Conservation (phyloP, 73 alveolate genomes). For the Uronychia binucleata region DNA sequence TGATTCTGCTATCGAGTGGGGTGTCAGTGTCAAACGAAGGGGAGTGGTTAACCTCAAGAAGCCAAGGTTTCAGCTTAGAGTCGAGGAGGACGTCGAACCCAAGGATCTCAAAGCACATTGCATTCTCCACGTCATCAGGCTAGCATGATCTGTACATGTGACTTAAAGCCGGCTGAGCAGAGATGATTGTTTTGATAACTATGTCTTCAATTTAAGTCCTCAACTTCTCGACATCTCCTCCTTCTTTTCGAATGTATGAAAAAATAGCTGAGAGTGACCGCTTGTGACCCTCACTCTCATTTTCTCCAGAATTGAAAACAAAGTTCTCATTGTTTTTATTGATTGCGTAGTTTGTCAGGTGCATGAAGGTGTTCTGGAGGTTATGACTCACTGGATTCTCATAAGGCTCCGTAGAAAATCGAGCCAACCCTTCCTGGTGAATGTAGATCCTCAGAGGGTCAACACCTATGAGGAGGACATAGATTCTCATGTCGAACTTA, state of each 20-base stretch:
- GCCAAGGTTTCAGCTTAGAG: constrained; percentile 50
- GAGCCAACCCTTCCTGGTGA: constrained; percentile 66
- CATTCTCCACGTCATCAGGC: too few species aligned
- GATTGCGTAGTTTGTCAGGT: constrained; percentile 41
- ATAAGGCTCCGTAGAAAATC: constrained; percentile 63
- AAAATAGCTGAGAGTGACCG: too few species aligned
- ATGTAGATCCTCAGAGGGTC: constrained; percentile 59
- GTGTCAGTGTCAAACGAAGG: constrained; percentile 65
- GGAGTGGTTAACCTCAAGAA: constrained; percentile 62
- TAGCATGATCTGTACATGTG: constrained; percentile 24
- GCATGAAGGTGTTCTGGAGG: constrained; percentile 19
- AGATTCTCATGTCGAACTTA: constrained; percentile 90
- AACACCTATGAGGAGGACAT: constrained; percentile 66
- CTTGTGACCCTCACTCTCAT: too few species aligned
- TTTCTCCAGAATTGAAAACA: too few species aligned
- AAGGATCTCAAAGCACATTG: too few species aligned
- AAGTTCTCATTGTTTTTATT: constrained; percentile 26
- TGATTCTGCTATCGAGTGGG: constrained; percentile 54
- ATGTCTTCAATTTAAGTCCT: constrained; percentile 14
- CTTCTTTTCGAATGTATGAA: too few species aligned
- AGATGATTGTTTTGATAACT: constrained; percentile 14
- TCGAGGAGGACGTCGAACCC: constrained; percentile 55
- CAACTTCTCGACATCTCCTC: not conserved
- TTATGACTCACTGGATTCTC: constrained; percentile 1
- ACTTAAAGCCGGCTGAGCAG: constrained; percentile 4